These are phyloP conservation scores for Colletotrichum theobromicola DNA, from an alignment of 2,329 filamentous ascomycete species.

Conservation along the genomic window DNA sequence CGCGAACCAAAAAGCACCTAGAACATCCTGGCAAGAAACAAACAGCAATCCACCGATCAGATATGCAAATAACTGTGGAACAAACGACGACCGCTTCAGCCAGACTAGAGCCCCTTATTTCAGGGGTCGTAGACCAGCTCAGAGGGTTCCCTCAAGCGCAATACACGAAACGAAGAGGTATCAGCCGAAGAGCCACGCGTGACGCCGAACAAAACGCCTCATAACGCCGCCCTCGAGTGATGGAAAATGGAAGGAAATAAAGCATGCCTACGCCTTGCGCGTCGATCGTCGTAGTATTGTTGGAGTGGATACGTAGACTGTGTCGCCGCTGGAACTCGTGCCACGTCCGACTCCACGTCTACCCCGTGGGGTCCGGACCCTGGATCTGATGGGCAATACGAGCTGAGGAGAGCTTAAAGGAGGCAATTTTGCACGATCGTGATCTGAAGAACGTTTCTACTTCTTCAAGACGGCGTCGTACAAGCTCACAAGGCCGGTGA, in stretches of 20 bases:
- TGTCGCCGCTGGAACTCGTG: neutral
- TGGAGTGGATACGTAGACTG: neutral
- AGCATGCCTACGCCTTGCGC: neutral
- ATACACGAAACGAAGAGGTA: slow-evolving; percentile 4
- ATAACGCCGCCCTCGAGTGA: slow-evolving; percentile 22
- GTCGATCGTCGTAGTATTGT: neutral
- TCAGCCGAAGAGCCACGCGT: slow-evolving; percentile 19
- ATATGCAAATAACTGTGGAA: neutral
- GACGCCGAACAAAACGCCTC: slow-evolving; percentile 20
- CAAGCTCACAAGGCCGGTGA: slow-evolving; percentile 72
- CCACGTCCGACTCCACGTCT: neutral
- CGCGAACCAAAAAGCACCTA: neutral
- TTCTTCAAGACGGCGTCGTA: slow-evolving; percentile 81
- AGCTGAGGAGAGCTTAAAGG: neutral
- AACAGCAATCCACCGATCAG: neutral
- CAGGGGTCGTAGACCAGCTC: neutral
- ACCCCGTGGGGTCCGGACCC: neutral
- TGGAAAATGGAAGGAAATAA: neutral
- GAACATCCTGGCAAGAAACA: neutral
- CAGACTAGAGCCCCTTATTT: neutral
- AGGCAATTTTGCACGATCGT: neutral
- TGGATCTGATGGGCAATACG: neutral
- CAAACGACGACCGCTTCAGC: neutral
- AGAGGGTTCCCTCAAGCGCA: neutral
- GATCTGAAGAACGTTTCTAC: slow-evolving; percentile 35